Percentiles rank a stretch among this genome's conserved stretches.
These are phyloP conservation scores for Fusarium xylarioides DNA, from an alignment of 2,329 filamentous ascomycete species.

Conservation along the genomic window DNA sequence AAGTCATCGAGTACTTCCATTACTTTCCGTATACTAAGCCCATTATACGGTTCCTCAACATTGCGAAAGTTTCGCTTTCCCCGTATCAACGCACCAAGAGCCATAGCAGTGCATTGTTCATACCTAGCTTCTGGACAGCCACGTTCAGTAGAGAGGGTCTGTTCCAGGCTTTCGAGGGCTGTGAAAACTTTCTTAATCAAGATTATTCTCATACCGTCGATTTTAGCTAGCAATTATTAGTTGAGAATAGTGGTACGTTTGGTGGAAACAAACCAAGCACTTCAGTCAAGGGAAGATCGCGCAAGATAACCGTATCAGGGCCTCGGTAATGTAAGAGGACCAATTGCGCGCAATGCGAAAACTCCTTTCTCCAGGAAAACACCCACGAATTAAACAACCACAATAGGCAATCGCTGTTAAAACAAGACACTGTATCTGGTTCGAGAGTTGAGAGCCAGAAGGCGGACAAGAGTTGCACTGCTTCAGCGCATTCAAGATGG, in stretches of 20 bases:
- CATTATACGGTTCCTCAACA: neutral
- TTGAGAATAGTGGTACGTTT: neutral
- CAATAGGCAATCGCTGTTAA: neutral
- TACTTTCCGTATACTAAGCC: neutral
- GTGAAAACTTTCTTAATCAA: neutral
- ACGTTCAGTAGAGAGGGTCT: neutral
- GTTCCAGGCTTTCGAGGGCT: neutral
- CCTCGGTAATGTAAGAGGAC: neutral
- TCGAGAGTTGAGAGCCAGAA: neutral
- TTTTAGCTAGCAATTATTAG: neutral
- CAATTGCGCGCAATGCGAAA: neutral
- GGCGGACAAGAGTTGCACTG: neutral
- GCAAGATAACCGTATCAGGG: neutral
- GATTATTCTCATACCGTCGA: accelerated
- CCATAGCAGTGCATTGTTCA: neutral
- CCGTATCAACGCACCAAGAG: neutral
- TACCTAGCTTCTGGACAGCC: neutral
- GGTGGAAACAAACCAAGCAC: neutral
- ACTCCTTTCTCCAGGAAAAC: neutral
- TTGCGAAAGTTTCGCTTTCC: neutral
- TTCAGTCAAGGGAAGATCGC: neutral
- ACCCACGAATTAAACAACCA: neutral
- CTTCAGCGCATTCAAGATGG: neutral
- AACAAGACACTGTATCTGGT: no score
- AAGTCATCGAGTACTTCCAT: neutral